phyloP scores from a whole-genome alignment of 768 basidiomycete species.

The Pisolithus tinctorius region DNA sequence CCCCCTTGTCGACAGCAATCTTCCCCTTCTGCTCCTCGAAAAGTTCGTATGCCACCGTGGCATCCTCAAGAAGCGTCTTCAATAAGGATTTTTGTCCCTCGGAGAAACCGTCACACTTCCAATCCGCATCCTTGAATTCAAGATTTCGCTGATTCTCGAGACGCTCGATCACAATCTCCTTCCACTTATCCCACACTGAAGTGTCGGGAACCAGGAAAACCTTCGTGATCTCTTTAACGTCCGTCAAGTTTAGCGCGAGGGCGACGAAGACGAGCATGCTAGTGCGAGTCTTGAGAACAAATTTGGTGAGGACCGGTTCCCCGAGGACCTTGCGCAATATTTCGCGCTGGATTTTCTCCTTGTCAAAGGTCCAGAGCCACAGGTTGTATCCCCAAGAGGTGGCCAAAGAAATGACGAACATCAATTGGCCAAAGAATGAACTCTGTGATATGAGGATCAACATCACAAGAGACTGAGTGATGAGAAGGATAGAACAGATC shows the following conservation, averaged over 20 bases:
- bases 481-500: constrained; percentile 21
- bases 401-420: constrained; percentile 27
- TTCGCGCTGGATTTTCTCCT: constrained; percentile 14
- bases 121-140: not conserved
- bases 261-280: not conserved
- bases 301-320: not conserved
- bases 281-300: not conserved
- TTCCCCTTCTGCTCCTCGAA: not conserved
- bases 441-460: constrained; percentile 28
- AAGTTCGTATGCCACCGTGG: not conserved
- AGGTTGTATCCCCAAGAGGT: constrained; percentile 29
- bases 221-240: not conserved
- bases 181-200: not conserved
- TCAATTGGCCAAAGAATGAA: constrained; percentile 27
- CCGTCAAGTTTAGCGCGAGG: not conserved
- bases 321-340: constrained; percentile 4
- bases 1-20: not conserved
- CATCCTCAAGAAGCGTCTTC: not conserved
- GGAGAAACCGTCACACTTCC: not conserved
- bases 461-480: constrained; percentile 23
- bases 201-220: not conserved
- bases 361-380: constrained; percentile 27
- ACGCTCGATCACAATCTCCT: not conserved
- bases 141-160: not conserved
- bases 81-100: not conserved